Evolutionary conservation across 257 asterid genomes (phyloP), one percentile per base, ranked within the genome.

Genomic region (Scutellaria minor): DNA sequence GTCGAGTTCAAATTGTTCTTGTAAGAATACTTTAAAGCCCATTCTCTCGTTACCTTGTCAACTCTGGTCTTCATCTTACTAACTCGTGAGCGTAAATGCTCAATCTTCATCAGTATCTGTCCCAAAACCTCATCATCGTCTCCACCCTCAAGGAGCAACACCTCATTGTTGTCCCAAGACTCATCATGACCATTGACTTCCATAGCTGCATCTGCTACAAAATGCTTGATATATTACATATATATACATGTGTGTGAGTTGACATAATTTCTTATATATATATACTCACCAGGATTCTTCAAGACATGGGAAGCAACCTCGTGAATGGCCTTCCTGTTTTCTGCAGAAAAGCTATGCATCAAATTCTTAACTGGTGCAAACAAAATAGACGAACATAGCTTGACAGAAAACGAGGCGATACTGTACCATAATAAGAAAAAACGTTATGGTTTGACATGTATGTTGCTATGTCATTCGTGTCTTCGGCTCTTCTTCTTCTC

Each of bases 391-490:
- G 35, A 6, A 48, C 6, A 71, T 8, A 56, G 46, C 22, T 35
- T 57, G 56, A 69, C 6, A 44, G 54, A 9, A 20, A 50, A 13
- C 39, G 65, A 70, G 41, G 62, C 51, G 3, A 12, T 44, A 64
- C 6, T 20, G 61, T 77, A 85, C 93, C 91, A 73, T 81, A 73
- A 67, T 78, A 84, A 10, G 93, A 89, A 42, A 89, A 85, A 14
- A 89, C 64, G 81, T 72, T 84, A 77, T 89, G 96, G 35, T 57
- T 61, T 1, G 90, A 85, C 91, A 89, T 79, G 60, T 82, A 81
- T 41, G 84, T 42, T 50, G 80, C 73, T 40, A 75, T 6, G 66
- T 85, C 81, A n/a, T 13, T 35, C 8, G 72, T 77, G 20, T 60
- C 84, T 82, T 87, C 96, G 46, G 42, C 40, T 67, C 83, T 74